phyloP scores from a whole-genome alignment of 305 asterid species.

The Plantago coronopus region DNA sequence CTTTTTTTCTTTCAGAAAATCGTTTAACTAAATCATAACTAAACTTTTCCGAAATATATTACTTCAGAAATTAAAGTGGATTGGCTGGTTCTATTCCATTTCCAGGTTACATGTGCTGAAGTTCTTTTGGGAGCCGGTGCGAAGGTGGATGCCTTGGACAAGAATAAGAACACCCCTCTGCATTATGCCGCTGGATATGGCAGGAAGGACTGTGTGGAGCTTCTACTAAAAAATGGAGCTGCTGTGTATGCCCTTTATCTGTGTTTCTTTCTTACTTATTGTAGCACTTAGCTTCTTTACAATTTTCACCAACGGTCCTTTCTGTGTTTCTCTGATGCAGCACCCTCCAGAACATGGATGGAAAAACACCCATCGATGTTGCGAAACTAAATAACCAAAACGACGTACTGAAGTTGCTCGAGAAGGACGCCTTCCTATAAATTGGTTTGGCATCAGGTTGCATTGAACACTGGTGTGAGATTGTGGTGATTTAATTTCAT shows the following conservation, averaged over 20 bases:
- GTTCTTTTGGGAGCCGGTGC: conserved; percentile 93
- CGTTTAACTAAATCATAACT: not conserved
- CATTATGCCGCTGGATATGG: conserved; percentile 99
- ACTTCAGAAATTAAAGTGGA: not conserved
- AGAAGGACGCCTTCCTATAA: conserved; percentile 91
- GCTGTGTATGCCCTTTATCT: conserved; percentile 71
- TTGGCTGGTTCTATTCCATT: conserved; percentile 29
- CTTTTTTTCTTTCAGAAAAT: too few species aligned
- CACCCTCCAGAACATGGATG: conserved; percentile 94
- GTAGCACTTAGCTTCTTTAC: not conserved
- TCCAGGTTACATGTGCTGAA: conserved; percentile 79
- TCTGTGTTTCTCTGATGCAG: conserved; percentile 33
- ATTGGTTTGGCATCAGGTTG: conserved; percentile 6
- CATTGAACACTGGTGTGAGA: conserved; percentile 24
- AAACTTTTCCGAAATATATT: not conserved
- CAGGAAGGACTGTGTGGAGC: conserved; percentile 85
- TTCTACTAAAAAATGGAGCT: conserved; percentile 85
- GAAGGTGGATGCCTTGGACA: conserved; percentile 89
- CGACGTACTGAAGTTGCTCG: conserved; percentile 82
- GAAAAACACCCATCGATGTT: conserved; percentile 96
- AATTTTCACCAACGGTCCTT: not conserved
- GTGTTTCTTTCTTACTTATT: not conserved
- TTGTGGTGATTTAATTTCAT: conserved; percentile 25
- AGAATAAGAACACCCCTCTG: conserved; percentile 96
- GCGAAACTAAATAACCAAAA: conserved; percentile 87